Percentiles rank a stretch among this genome's conserved stretches.
phyloP scores from a whole-genome alignment of 345 rosid genomes.

The Trapa incisa region DNA sequence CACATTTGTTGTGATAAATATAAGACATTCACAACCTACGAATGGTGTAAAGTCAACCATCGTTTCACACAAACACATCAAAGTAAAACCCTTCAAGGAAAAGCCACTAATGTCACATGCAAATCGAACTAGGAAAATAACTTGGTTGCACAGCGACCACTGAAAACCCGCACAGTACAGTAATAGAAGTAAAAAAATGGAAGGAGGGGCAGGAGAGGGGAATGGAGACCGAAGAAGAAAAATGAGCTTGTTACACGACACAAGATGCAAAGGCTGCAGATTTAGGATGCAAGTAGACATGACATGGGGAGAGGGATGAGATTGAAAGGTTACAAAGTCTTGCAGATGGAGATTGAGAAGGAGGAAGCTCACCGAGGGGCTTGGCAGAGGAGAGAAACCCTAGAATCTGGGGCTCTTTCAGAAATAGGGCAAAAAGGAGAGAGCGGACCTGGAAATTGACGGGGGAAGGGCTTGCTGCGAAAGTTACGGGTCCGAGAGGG shows the following conservation, averaged over 20 bases:
- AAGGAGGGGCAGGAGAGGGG: neutral
- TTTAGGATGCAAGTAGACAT: neutral
- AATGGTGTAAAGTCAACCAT: neutral
- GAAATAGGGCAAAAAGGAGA: slow-evolving; percentile 16
- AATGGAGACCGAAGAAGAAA: neutral
- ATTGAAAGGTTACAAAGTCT: neutral
- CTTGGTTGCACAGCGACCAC: neutral
- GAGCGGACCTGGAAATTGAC: neutral
- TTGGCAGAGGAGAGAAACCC: slow-evolving; percentile 21
- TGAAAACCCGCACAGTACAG: neutral
- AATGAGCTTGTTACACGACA: neutral
- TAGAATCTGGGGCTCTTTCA: slow-evolving; percentile 24
- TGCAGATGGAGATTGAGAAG: slow-evolving; percentile 4
- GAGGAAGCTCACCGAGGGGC: slow-evolving; percentile 17
- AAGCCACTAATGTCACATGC: neutral
- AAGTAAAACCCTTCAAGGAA: neutral
- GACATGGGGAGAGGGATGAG: neutral
- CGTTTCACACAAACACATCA: neutral
- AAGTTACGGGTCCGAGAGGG: neutral
- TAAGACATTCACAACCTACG: neutral
- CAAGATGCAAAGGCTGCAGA: neutral
- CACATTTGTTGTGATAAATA: neutral
- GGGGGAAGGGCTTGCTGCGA: slow-evolving; percentile 14
- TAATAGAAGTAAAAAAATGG: neutral
- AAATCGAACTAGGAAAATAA: neutral